Evolutionary conservation across 805 yeast genomes (phyloP).

Genomic region (Torulaspora maleeae): DNA sequence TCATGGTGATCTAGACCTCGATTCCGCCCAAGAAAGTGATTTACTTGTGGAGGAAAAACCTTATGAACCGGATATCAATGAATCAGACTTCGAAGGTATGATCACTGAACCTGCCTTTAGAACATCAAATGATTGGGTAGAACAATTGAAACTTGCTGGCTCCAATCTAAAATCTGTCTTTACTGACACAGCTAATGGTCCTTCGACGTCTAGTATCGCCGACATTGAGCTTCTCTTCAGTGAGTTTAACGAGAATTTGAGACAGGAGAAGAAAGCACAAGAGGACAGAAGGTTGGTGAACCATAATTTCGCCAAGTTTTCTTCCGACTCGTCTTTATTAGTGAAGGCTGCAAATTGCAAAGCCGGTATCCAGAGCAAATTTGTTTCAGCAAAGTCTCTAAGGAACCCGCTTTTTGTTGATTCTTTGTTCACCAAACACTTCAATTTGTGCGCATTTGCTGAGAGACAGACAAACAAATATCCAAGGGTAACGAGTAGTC

Average conservation of each 20-base stretch:
- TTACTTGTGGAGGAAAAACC: slow-evolving; percentile 54
- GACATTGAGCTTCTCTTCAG: slow-evolving; percentile 34
- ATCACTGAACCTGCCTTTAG: slow-evolving; percentile 46
- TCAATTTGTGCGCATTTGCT: slow-evolving; percentile 21
- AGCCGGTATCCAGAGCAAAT: slow-evolving; percentile 14
- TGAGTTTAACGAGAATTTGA: slow-evolving; percentile 39
- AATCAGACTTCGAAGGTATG: slow-evolving; percentile 42
- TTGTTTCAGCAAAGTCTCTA: slow-evolving; percentile 3
- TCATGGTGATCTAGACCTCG: slow-evolving; percentile 11
- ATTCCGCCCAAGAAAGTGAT: slow-evolving; percentile 19
- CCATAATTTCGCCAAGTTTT: slow-evolving; percentile 24
- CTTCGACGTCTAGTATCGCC: not conserved
- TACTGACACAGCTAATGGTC: slow-evolving; percentile 17
- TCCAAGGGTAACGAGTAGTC: slow-evolving; percentile 38
- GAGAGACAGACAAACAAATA: slow-evolving; percentile 33
- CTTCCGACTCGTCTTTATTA: slow-evolving; percentile 18
- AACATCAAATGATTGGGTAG: slow-evolving; percentile 57
- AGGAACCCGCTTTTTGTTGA: slow-evolving; percentile 13
- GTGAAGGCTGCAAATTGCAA: slow-evolving; percentile 8
- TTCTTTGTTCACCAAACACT: slow-evolving; percentile 24
- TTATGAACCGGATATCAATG: slow-evolving; percentile 60
- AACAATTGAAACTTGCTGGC: slow-evolving; percentile 53
- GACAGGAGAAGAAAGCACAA: slow-evolving; percentile 25
- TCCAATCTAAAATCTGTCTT: slow-evolving; percentile 32
- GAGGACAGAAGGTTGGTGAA: slow-evolving; percentile 30